Base-by-base conservation (phyloP, 805 yeast species). In the Teunomyces cretensis region DNA sequence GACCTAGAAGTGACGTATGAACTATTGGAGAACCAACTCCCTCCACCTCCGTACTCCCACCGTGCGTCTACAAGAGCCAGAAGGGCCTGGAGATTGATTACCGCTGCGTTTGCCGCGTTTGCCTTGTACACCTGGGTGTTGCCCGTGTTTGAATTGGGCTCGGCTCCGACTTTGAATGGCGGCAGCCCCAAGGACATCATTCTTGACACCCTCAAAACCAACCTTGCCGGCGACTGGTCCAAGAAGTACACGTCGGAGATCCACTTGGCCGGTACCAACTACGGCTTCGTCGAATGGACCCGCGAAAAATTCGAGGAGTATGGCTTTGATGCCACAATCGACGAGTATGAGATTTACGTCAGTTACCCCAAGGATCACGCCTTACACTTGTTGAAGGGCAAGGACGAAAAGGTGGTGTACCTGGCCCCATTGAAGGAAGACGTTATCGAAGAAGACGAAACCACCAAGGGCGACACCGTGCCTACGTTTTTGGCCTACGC, bases 401-500 rank as follows among this genome's bases (percentile, higher is more conserved):
- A 43, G 22, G 53, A 56, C 1, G 59, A 68, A 16, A 75, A 65
- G 2, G 55, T 71, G 3, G 51, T 71, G 3, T 81, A 74, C 54
- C 64, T 70, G 19, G 80, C 86, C 0, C 72, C 72, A 1, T 64
- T 80, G 55, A 58, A 68, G 46, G 88, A 83, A 60, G 82, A 75
- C 41, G 66, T 54, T 7, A 46, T 77, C 16, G 56, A 60, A 4
- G 73, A 69, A 24, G 80, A 75, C 49, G 52, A 61, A 16, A 66
- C 76, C 12, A 58, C 76, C 24, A 51, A 59, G 14, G 70, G 70
- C 19, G 58, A 69, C 44, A 68, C 70, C 44, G 67, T 64, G 33
- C 80, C 77, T 1, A 80, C 83, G 0, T 83, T 76, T 54, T 80
- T 83, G 61, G 83, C 81, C 0, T 85, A 83, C 54, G 81, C 86